phyloP scores from a whole-genome alignment of 2,329 filamentous ascomycete genomes.

The Colletotrichum shisoi region DNA sequence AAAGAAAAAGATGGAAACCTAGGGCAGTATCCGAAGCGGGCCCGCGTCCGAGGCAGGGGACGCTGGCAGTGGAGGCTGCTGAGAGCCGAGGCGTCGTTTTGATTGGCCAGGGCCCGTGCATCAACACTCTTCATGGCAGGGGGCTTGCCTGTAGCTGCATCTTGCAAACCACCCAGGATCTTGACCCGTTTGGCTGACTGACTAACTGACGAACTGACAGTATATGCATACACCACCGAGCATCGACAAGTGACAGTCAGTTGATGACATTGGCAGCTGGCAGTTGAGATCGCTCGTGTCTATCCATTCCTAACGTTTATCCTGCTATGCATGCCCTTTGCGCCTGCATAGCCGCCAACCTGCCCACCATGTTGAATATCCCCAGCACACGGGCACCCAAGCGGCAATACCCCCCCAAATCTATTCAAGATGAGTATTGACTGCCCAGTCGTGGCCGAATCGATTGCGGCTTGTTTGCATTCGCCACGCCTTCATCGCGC shows the following conservation, averaged over 20 bases:
- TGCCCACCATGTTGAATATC: not conserved
- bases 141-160: constrained; percentile 23
- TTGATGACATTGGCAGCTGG: not conserved
- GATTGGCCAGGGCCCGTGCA: constrained; percentile 15
- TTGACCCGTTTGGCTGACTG: not conserved
- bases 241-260: not conserved
- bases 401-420: not conserved
- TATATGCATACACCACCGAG: not conserved
- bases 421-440: not conserved
- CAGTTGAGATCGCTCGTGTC: not conserved
- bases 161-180: constrained; percentile 7
- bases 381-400: not conserved
- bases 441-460: not conserved
- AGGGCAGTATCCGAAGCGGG: constrained; percentile 22
- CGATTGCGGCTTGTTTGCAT: not conserved
- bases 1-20: constrained; percentile 8
- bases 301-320: no score
- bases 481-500: not conserved
- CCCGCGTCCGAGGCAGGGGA: constrained; percentile 12
- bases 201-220: not conserved
- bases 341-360: not conserved
- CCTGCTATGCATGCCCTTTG: not conserved
- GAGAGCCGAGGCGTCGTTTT: constrained; percentile 17
- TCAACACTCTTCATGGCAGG: constrained; percentile 3
- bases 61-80: constrained; percentile 8